phyloP scores from a whole-genome alignment of 2,329 filamentous ascomycete species.

The Microcyclosporella mali region DNA sequence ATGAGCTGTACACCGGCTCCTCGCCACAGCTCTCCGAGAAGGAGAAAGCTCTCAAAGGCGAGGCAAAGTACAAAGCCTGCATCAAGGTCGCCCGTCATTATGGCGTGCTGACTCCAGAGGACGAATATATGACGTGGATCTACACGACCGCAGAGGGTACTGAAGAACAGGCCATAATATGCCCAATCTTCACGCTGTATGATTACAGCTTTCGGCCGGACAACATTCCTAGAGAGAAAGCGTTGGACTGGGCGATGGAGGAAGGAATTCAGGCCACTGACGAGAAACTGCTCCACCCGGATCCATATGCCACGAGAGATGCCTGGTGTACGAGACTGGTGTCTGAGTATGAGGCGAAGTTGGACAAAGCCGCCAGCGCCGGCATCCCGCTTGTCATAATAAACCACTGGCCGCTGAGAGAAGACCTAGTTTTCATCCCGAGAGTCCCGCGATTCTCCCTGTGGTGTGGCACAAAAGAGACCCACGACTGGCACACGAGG shows the following conservation, averaged over 20 bases:
- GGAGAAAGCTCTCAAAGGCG: slow-evolving; percentile 38
- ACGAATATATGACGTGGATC: slow-evolving; percentile 48
- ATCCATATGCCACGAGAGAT: slow-evolving; percentile 39
- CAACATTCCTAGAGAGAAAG: slow-evolving; percentile 43
- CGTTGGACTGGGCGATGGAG: slow-evolving; percentile 42
- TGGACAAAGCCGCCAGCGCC: slow-evolving; percentile 29
- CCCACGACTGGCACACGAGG: slow-evolving; percentile 41
- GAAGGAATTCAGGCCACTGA: slow-evolving; percentile 43
- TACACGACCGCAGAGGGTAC: slow-evolving; percentile 39
- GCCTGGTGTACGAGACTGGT: slow-evolving; percentile 42
- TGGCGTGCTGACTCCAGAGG: slow-evolving; percentile 52
- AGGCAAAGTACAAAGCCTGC: slow-evolving; percentile 51
- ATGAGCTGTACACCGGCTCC: slow-evolving; percentile 52
- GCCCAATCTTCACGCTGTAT: slow-evolving; percentile 54
- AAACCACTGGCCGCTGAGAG: slow-evolving; percentile 43
- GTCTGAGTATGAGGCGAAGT: slow-evolving; percentile 36
- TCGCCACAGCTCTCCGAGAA: slow-evolving; percentile 30
- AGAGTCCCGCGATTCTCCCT: slow-evolving; percentile 40
- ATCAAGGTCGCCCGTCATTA: slow-evolving; percentile 47
- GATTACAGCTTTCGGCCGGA: slow-evolving; percentile 54
- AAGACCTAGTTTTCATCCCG: slow-evolving; percentile 40
- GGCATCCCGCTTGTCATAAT: slow-evolving; percentile 37
- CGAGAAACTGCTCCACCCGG: slow-evolving; percentile 41
- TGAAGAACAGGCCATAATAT: slow-evolving; percentile 45
- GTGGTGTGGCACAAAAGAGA: slow-evolving; percentile 45